These are phyloP conservation scores for Schoenoplectus triqueter DNA, from an alignment of 202 grass and related monocot genomes.

Conservation along the genomic window DNA sequence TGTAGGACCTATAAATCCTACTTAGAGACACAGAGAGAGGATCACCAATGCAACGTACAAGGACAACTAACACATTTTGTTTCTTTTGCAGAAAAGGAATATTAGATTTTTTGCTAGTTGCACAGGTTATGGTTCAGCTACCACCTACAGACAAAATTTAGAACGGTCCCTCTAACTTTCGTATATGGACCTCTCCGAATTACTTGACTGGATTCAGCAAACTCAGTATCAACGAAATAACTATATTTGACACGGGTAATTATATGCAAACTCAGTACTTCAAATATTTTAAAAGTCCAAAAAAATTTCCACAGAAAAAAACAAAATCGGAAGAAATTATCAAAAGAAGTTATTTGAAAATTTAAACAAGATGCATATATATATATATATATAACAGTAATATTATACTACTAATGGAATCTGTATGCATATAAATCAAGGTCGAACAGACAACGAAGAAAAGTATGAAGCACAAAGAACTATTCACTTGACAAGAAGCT, in stretches of 20 bases:
- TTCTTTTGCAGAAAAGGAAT: background rate
- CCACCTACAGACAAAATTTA: background rate
- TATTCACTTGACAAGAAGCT: constrained; percentile 45
- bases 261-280: background rate
- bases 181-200: background rate
- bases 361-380: background rate
- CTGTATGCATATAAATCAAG: constrained; percentile 29
- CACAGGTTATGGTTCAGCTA: constrained; percentile 1
- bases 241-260: background rate
- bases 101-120: background rate
- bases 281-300: background rate
- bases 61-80: constrained; percentile 10
- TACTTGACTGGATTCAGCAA: no score
- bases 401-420: constrained; percentile 17
- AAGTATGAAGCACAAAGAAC: constrained; percentile 41
- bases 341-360: background rate
- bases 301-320: background rate
- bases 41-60: background rate
- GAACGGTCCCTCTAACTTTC: background rate
- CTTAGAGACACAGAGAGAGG: background rate
- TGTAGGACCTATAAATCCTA: background rate
- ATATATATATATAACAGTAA: background rate
- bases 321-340: background rate
- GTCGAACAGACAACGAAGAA: constrained; percentile 56
- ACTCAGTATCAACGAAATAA: no score